Evolutionary conservation across 2,329 filamentous ascomycete species (phyloP), one percentile per base, ranked within the genome.

Genomic region (Cryphonectria parasitica): DNA sequence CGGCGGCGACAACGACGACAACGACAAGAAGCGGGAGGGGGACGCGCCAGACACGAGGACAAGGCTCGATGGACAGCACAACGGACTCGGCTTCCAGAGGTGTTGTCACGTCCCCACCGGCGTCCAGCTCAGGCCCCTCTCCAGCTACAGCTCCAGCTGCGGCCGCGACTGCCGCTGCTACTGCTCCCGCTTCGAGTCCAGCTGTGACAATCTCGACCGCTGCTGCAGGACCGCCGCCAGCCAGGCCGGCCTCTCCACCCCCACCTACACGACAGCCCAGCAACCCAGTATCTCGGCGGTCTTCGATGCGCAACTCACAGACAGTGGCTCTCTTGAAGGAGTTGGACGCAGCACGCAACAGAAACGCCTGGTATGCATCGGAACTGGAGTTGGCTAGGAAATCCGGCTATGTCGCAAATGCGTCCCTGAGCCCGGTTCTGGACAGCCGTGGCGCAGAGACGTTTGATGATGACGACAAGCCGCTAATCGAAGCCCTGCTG

Each of bases 341-440:
- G 78, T 85, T 99, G 2, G 95, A 99, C 78, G 86, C 90, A 11
- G 88, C 91, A 3, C 93, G 93, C 76, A 96, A 92, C 77, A 89
- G 92, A 66, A 98, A 97, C 81, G 95, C 95, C 0, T 99, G 96
- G 96, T 98, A 97, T 80, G 94, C 94, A 10, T 98, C 95, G 0
- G 96, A 99, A 81, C 85, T 99, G 62, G 94, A 97, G 70, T 84
- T 99, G 73, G 97, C 96, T 8, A 90, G 92, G 65, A 97, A 97
- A 81, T 89, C 93, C 56, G 96, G 96, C 6, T 99, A 98, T 77
- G 87, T 89, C 8, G 88, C 93, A 22, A 94, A 89, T 73, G 84
- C 89, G 2, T 89, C 90, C 0, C 87, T 89, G 36, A 92, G 89
- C 77, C 90, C 93, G 19, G 86, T 90, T 0, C 84, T 97, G 34